Evolutionary conservation across 495 filamentous ascomycete genomes (phyloP).

Genomic region (Penicillium waksmanii): DNA sequence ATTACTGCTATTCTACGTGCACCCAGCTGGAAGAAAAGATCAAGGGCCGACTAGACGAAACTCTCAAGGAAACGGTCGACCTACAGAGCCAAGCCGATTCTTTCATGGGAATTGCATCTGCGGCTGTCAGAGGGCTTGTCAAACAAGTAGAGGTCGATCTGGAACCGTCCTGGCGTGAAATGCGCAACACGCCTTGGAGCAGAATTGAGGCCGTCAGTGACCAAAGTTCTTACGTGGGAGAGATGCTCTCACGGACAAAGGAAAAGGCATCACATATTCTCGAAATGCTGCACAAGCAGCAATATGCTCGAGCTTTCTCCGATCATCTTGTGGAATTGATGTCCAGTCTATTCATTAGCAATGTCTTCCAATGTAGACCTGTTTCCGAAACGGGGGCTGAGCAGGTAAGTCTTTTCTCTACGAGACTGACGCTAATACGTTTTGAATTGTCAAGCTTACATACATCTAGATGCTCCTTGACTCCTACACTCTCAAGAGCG

Average conservation of each 20-base stretch:
- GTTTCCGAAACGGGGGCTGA: constrained; percentile 95
- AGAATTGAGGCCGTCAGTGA: constrained; percentile 94
- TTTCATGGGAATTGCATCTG: constrained; percentile 92
- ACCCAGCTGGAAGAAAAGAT: constrained; percentile 93
- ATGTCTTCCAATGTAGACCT: constrained; percentile 85
- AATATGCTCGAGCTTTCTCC: constrained; percentile 92
- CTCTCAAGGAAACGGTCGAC: constrained; percentile 75
- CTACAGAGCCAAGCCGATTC: constrained; percentile 90
- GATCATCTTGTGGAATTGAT: constrained; percentile 90
- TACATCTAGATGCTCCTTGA: constrained; percentile 83
- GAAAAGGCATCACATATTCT: constrained; percentile 72
- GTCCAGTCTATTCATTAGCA: constrained; percentile 75
- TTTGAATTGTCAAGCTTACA: constrained; percentile 11
- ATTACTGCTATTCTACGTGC: constrained; percentile 95
- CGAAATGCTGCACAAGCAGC: constrained; percentile 80
- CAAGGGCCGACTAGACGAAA: constrained; percentile 81
- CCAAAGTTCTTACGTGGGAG: constrained; percentile 87
- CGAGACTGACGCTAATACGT: background rate
- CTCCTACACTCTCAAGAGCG: constrained; percentile 86
- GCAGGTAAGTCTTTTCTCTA: constrained; percentile 57
- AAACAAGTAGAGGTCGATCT: constrained; percentile 78
- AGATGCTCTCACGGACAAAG: constrained; percentile 75
- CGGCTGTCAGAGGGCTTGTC: constrained; percentile 82
- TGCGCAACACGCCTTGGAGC: constrained; percentile 96
- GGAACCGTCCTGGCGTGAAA: constrained; percentile 91